Evolutionary conservation across 306 rosid genomes (phyloP), one percentile per base, ranked within the genome.

Genomic region (Castanea sativa): DNA sequence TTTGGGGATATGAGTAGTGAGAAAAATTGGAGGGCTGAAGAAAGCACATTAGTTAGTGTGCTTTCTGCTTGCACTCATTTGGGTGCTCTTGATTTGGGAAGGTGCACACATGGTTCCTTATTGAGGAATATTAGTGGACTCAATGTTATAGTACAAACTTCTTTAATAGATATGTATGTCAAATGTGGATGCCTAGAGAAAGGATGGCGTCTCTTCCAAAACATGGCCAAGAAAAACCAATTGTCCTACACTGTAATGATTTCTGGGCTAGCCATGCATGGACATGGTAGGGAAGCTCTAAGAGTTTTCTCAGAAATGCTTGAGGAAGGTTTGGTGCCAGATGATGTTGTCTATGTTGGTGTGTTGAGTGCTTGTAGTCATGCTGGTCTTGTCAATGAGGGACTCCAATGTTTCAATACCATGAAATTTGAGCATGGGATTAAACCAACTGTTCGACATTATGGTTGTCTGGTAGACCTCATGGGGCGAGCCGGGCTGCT

Each of bases 391-490:
- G 94, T 90, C 21, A 51, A 88, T 2, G 93, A 94, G 82, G 98
- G 96, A 59, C 82, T 85, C 5, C 68, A 64, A 52, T 80, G 70
- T 81, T 90, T 94, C 77, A 56, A 87, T 10, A 69, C 76, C 81
- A 92, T 92, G 98, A 86, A 76, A 83, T 38, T 65, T 27, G 89
- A 89, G 83, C 92, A 89, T 67, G 82, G 80, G 71, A 92, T 91
- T 33, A 78, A 87, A 65, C 96, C 97, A 19, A 89, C 90, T 56
- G 59, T 92, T 77, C 84, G 89, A 64, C 97, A 89, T 76, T 94
- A 89, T 49, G 92, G 96, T 78, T 92, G 98, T 86, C 53, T 94
- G 85, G 98, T 94, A 71, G 98, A 89, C 73, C 92, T 94, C 55
- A 73, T 89, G 86, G 96, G 94, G 8, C 81, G 92, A 85, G 91